Evolutionary conservation across 2,329 filamentous ascomycete genomes (phyloP).

Genomic region (Zopfia rhizophila): DNA sequence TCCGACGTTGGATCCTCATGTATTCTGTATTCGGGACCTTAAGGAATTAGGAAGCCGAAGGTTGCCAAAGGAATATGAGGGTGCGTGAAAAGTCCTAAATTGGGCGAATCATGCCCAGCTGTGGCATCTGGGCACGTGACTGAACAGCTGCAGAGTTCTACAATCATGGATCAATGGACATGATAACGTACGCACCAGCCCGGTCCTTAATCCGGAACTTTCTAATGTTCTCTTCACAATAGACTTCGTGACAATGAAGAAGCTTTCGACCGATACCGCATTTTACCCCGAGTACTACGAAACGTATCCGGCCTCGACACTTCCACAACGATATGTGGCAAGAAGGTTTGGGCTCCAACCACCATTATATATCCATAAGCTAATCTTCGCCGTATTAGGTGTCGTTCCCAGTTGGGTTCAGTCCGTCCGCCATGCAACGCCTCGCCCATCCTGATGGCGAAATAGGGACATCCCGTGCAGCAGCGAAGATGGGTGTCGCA

Average conservation of each 20-base stretch:
- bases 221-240: conserved; percentile 29
- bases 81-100: conserved; percentile 26
- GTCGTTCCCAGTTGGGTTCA: conserved; percentile 50
- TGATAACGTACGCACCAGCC: conserved; percentile 59
- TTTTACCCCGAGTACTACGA: conserved; percentile 44
- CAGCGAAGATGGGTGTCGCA: conserved; percentile 67
- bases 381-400: no score
- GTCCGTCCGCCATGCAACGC: conserved; percentile 71
- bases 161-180: conserved; percentile 67
- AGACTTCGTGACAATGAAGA: conserved; percentile 40
- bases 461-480: conserved; percentile 67
- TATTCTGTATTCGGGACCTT: conserved; percentile 30
- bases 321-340: conserved; percentile 38
- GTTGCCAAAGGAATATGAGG: conserved; percentile 53
- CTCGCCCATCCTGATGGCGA: conserved; percentile 74
- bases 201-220: no score
- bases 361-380: conserved; percentile 19
- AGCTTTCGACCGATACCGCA: conserved; percentile 45
- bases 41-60: conserved; percentile 52
- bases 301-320: conserved; percentile 41
- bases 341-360: conserved; percentile 32
- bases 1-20: conserved; percentile 26
- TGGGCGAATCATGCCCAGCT: neutral
- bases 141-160: conserved; percentile 60
- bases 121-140: conserved; percentile 1